phyloP scores from a whole-genome alignment of 352 stramenopile genomes.

The Elongisporangium undulatum region DNA sequence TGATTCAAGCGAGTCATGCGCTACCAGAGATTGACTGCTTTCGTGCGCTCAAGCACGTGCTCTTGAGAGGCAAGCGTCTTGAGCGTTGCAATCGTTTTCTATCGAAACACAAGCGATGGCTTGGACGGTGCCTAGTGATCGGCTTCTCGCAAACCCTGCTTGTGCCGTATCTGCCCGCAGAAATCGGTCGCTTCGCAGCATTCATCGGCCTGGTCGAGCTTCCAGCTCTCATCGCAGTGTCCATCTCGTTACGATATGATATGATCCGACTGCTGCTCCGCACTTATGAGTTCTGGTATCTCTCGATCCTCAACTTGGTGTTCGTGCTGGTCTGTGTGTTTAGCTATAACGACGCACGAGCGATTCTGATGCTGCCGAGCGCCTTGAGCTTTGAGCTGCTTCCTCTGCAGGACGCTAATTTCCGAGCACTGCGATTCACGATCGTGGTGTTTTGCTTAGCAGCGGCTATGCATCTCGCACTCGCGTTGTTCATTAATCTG shows the following conservation, averaged over 20 bases:
- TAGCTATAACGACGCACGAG: neutral
- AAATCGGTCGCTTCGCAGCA: neutral
- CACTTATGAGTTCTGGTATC: conserved; percentile 26
- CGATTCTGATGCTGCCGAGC: neutral
- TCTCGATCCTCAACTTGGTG: conserved; percentile 2
- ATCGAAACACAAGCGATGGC: neutral
- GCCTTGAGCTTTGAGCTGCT: neutral
- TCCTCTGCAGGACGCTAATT: neutral
- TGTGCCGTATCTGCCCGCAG: neutral
- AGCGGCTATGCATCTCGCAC: neutral
- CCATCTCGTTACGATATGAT: conserved; percentile 11
- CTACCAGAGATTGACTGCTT: neutral
- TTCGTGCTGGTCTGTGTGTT: neutral
- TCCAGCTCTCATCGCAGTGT: neutral
- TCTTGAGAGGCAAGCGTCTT: neutral
- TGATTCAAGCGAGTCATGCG: neutral
- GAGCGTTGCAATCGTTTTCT: neutral
- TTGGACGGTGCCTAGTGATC: neutral
- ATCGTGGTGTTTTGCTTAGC: neutral
- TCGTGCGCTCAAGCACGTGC: neutral
- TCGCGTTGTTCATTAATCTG: neutral
- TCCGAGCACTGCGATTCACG: neutral
- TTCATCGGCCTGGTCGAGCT: neutral
- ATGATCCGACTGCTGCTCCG: conserved; percentile 8
- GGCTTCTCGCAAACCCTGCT: neutral